Conservation (phyloP, 164 flowering plant species). For the Vitis rotundifolia region DNA sequence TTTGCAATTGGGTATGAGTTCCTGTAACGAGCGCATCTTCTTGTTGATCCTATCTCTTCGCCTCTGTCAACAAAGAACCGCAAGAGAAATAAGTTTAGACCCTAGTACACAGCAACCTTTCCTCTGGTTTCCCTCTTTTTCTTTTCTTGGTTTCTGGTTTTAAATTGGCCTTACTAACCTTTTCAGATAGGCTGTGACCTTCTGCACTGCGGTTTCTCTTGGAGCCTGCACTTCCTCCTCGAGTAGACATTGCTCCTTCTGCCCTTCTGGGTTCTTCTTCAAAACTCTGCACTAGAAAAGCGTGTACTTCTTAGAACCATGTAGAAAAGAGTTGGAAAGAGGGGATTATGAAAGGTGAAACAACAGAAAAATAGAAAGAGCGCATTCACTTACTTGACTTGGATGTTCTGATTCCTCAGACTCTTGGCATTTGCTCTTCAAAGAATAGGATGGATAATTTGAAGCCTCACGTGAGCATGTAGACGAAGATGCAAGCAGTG, state of each 20-base stretch:
- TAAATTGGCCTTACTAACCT: constrained; percentile 16
- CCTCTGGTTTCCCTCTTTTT: background rate
- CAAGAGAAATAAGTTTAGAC: background rate
- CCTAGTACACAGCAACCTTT: background rate
- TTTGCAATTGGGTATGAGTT: constrained; percentile 37
- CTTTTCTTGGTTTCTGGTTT: background rate
- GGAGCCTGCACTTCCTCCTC: background rate
- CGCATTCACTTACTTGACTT: constrained; percentile 13
- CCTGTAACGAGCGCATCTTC: constrained; percentile 29
- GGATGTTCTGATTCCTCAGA: constrained; percentile 7
- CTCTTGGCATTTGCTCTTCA: constrained; percentile 14
- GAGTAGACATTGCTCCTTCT: constrained; percentile 3
- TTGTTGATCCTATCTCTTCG: constrained; percentile 30
- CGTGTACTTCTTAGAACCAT: background rate
- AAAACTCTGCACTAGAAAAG: constrained; percentile 14
- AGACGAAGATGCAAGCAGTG: constrained; percentile 17
- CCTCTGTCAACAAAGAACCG: constrained; percentile 15
- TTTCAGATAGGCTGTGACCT: constrained; percentile 24
- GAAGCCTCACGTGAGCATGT: constrained; percentile 24
- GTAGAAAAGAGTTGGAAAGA: background rate
- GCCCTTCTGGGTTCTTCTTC: constrained; percentile 8
- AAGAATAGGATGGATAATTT: constrained; percentile 12
- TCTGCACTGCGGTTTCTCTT: constrained; percentile 20
- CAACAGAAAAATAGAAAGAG: too few relatives aligned
- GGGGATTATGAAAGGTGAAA: too few relatives aligned